Conservation (phyloP, 192 early-diverging fungal genomes). For the Coemansia sp. region DNA sequence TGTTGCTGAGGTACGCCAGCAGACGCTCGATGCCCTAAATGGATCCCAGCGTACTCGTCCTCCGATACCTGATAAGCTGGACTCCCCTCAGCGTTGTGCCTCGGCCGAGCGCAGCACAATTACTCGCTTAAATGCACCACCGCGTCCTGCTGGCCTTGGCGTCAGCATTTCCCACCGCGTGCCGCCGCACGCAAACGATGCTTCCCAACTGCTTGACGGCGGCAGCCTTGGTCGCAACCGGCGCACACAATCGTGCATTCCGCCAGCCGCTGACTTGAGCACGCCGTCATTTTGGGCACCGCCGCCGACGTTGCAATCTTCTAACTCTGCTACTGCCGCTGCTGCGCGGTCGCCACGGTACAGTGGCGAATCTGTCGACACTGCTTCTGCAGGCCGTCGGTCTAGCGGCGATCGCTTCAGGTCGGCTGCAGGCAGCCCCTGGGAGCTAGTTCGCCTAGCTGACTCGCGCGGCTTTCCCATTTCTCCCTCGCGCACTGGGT, state of each 20-base stretch:
- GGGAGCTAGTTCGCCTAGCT: slow-evolving; percentile 37
- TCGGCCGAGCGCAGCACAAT: neutral
- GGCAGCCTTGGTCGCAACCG: neutral
- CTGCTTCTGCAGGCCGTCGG: slow-evolving; percentile 6
- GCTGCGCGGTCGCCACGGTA: slow-evolving; percentile 30
- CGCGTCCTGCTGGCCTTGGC: neutral
- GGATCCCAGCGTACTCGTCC: slow-evolving; percentile 16
- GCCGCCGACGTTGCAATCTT: slow-evolving; percentile 7
- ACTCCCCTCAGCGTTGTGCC: neutral
- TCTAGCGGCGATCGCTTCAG: slow-evolving; percentile 24
- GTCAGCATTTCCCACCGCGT: neutral
- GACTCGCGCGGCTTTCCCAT: slow-evolving; percentile 28
- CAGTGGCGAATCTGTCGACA: slow-evolving; percentile 24
- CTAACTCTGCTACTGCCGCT: neutral
- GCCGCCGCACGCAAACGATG: neutral
- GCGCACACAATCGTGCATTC: slow-evolving; percentile 1
- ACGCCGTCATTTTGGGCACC: slow-evolving; percentile 47
- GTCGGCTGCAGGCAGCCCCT: slow-evolving; percentile 23
- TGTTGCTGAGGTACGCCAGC: slow-evolving; percentile 42
- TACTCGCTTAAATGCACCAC: neutral
- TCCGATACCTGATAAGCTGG: neutral
- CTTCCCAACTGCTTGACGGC: neutral
- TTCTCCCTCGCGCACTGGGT: slow-evolving; percentile 27
- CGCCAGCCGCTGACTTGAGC: slow-evolving; percentile 6
- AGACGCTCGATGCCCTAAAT: slow-evolving; percentile 46